Percentiles rank a stretch among this genome's conserved stretches.
These are phyloP conservation scores for Colletotrichum tamarilloi DNA, from an alignment of 2,329 filamentous ascomycete genomes.

Conservation along the genomic window DNA sequence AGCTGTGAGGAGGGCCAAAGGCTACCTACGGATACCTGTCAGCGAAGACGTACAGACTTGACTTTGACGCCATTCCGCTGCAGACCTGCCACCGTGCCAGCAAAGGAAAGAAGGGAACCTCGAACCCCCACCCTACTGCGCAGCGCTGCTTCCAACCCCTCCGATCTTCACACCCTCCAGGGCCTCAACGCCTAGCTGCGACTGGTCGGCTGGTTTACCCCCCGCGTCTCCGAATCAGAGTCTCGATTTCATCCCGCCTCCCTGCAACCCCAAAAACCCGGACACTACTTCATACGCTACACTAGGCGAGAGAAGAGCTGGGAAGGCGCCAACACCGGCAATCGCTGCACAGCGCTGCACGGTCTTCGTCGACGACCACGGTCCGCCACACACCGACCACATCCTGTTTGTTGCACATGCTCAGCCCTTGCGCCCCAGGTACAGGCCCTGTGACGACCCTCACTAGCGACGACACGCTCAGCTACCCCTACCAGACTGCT, in stretches of 20 bases:
- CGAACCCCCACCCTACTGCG: slow-evolving; percentile 7
- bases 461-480: not conserved
- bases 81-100: slow-evolving; percentile 3
- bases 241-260: not conserved
- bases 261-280: not conserved
- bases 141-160: slow-evolving; percentile 12
- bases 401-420: not conserved
- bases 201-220: slow-evolving; percentile 16
- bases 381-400: slow-evolving; percentile 11
- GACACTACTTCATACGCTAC: not conserved
- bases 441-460: not conserved
- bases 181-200: not conserved
- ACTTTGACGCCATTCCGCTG: slow-evolving; percentile 4
- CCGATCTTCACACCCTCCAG: slow-evolving; percentile 19
- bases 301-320: slow-evolving; percentile 12
- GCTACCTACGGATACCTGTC: not conserved
- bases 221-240: slow-evolving; percentile 4
- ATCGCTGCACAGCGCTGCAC: not conserved
- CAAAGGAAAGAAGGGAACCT: not conserved
- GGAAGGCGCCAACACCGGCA: slow-evolving; percentile 25
- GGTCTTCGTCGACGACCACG: not conserved
- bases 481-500: not conserved
- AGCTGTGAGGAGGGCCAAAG: too few species aligned
- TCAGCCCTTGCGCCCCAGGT: not conserved
- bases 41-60: not conserved